Percentiles rank a stretch among this genome's conserved stretches.
Conservation (phyloP, 139 green algal genomes). For the Chlorella vulgaris region DNA sequence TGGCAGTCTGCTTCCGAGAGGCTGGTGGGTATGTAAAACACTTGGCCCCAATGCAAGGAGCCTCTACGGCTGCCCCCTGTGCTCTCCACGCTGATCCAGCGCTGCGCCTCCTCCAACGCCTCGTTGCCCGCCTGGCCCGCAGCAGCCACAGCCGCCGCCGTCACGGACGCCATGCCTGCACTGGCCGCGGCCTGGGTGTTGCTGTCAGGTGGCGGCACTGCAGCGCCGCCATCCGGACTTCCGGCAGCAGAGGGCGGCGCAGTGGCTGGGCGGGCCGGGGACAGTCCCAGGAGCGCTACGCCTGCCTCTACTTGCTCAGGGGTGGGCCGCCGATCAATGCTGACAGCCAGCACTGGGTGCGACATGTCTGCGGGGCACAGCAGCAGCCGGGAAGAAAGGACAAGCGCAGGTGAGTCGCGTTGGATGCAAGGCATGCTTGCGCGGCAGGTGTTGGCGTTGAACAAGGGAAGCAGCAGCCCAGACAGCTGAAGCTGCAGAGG, state of each 20-base stretch:
- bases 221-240: background rate
- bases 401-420: no score
- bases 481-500: no score
- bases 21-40: slow-evolving; percentile 39
- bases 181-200: no score
- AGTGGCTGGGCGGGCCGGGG: background rate
- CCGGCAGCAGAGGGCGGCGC: background rate
- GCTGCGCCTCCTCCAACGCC: slow-evolving; percentile 1
- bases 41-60: slow-evolving; percentile 41
- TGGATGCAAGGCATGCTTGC: no score
- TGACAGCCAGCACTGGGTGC: slow-evolving; percentile 35
- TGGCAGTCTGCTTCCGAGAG: slow-evolving; percentile 16
- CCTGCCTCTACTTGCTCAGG: background rate
- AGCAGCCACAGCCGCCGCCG: background rate
- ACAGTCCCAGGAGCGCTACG: background rate
- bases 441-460: no score
- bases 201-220: no score
- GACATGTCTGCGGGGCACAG: slow-evolving; percentile 11
- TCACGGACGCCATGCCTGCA: no score
- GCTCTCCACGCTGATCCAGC: slow-evolving; percentile 35
- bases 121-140: no score
- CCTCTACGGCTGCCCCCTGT: slow-evolving; percentile 23
- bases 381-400: background rate
- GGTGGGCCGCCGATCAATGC: slow-evolving; percentile 2
- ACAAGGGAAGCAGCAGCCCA: no score